A percentile compares a stretch with the other conserved stretches of the same genome.
These are phyloP conservation scores for Aureobasidium lini DNA, from an alignment of 2,329 filamentous ascomycete genomes.

Conservation along the genomic window DNA sequence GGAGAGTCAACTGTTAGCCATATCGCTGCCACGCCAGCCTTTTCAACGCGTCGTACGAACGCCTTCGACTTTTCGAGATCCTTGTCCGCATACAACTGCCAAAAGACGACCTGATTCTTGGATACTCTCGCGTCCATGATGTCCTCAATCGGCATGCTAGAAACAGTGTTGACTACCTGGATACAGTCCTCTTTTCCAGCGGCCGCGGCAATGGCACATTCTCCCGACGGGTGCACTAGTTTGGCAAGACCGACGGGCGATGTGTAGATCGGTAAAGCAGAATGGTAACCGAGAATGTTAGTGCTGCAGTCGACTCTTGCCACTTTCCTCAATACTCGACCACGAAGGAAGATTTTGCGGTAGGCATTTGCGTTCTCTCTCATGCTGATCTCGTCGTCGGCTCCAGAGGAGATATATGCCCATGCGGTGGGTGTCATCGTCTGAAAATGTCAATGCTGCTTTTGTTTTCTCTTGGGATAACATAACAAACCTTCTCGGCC, in stretches of 20 bases:
- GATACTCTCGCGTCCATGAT: conserved; percentile 22
- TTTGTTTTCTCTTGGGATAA: not conserved
- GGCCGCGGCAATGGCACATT: conserved; percentile 25
- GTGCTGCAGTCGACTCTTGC: conserved; percentile 26
- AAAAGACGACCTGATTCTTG: conserved; percentile 37
- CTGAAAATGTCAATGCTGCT: not conserved
- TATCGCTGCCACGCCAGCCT: conserved; percentile 44
- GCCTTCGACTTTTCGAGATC: conserved; percentile 43
- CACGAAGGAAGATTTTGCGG: conserved; percentile 36
- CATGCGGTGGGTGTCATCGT: conserved; percentile 30
- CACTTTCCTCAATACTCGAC: conserved; percentile 36
- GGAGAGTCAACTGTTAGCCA: conserved; percentile 54
- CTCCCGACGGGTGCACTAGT: conserved; percentile 27
- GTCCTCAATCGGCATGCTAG: conserved; percentile 22
- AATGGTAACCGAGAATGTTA: conserved; percentile 24
- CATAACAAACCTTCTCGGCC: conserved; percentile 23
- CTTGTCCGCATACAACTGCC: conserved; percentile 55
- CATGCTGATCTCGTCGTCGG: conserved; percentile 40
- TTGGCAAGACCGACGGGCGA: conserved; percentile 27
- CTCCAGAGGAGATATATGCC: conserved; percentile 40
- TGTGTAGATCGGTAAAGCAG: conserved; percentile 28
- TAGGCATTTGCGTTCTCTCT: conserved; percentile 34
- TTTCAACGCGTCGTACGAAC: conserved; percentile 41
- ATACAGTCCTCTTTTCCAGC: conserved; percentile 21
- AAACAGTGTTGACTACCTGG: conserved; percentile 25